A percentile compares a stretch with the other conserved stretches of the same genome.
Evolutionary conservation across 352 stramenopile species (phyloP).

Genomic region (Globisporangium middletonii): DNA sequence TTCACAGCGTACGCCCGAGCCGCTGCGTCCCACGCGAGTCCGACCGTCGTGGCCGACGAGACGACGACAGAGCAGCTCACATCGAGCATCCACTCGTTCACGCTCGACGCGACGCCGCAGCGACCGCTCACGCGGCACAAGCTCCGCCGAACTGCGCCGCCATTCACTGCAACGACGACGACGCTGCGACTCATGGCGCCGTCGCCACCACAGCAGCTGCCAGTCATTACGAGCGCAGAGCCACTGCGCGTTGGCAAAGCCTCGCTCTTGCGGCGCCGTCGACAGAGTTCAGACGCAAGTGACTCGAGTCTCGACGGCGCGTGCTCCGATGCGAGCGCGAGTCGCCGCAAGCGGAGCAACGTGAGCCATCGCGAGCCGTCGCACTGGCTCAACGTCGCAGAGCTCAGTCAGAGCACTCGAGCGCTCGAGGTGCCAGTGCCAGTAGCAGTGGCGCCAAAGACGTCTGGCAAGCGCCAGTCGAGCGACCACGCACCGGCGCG

Average conservation of each 20-base stretch:
- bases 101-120: slow-evolving; percentile 13
- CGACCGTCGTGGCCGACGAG: slow-evolving; percentile 18
- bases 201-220: no score
- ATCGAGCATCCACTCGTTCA: slow-evolving; percentile 45
- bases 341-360: slow-evolving; percentile 66
- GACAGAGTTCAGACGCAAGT: slow-evolving; percentile 48
- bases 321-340: slow-evolving; percentile 33
- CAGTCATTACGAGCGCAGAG: not conserved
- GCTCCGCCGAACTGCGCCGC: not conserved
- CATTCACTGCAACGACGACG: not conserved
- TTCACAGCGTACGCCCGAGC: not conserved
- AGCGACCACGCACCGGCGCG: slow-evolving; percentile 29
- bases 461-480: slow-evolving; percentile 44
- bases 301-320: slow-evolving; percentile 55
- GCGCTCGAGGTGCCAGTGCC: not conserved
- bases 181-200: not conserved
- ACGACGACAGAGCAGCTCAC: slow-evolving; percentile 39
- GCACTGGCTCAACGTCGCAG: slow-evolving; percentile 5
- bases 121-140: slow-evolving; percentile 3
- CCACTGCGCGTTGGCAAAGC: not conserved
- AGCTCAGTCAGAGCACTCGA: slow-evolving; percentile 5
- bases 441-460: slow-evolving; percentile 19
- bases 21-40: slow-evolving; percentile 14
- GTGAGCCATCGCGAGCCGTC: slow-evolving; percentile 17
- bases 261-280: slow-evolving; percentile 33